Evolutionary conservation across 2,329 filamentous ascomycete species (phyloP), one percentile per base, ranked within the genome.

Genomic region (Colletotrichum horii): DNA sequence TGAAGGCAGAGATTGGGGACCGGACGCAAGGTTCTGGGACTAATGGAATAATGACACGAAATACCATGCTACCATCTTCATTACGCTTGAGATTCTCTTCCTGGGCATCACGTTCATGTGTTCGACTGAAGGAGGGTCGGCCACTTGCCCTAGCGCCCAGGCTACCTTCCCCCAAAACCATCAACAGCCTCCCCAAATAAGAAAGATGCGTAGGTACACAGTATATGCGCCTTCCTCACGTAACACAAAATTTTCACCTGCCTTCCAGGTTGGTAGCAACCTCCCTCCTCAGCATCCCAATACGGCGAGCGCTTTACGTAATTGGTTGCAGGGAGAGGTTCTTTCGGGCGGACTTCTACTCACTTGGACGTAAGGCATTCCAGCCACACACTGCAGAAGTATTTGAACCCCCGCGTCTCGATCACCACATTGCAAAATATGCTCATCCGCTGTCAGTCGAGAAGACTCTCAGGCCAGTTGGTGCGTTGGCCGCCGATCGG

Each of bases 371-470:
- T n/a, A 48, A 32, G n/a, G n/a, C 2, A 22, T 14, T 0, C 43
- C 6, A 48, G 43, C 43, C 1, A 22, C 1, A 48, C 6, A n/a
- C 43, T 48, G 3, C 1, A 0, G n/a, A 48, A 0, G 2, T 1
- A 34, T 19, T 28, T 8, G 48, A 26, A 34, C 6, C 24, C 14
- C 26, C 34, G 38, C 28, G 16, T n/a, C 24, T 24, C 52, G 43
- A 48, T 14, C 43, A 14, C 3, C 11, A 1, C 3, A 48, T 22
- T 3, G 11, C 11, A n/a, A 22, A 48, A 8, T 22, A 48, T 14
- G 43, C 38, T 48, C 38, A 48, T n/a, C 9, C 19, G 19, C 38
- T n/a, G 19, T n/a, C 19, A 0, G 38, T 36, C 16, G 34, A 4
- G 22, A 12, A 43, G 16, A 3, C 24, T 15, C 8, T 2, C 30